phyloP scores from a whole-genome alignment of 176 grass and related monocot genomes.

The Panicum miliaceum region DNA sequence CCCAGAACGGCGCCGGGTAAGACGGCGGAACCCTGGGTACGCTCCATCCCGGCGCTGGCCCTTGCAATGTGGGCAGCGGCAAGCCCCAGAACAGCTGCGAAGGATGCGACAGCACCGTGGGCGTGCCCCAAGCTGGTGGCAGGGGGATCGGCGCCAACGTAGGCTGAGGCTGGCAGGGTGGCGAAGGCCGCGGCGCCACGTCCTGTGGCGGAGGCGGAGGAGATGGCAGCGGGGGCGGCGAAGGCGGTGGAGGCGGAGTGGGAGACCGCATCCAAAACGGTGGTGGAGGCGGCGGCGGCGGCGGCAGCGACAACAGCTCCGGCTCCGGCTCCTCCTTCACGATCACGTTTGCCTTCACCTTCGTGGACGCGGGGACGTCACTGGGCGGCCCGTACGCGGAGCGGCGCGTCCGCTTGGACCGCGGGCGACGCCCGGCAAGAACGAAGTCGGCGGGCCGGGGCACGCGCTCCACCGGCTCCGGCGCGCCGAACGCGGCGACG shows the following conservation, averaged over 20 bases:
- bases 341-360: neutral
- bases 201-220: neutral
- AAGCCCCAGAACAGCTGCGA: constrained; percentile 43
- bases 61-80: constrained; percentile 29
- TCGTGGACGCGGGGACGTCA: neutral
- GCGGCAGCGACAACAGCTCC: neutral
- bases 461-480: constrained; percentile 18
- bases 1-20: constrained; percentile 46
- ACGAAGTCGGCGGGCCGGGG: constrained; percentile 45
- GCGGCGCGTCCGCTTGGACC: constrained; percentile 48
- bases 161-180: neutral
- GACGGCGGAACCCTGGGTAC: constrained; percentile 7
- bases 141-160: neutral
- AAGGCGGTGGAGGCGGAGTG: constrained; percentile 24
- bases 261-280: constrained; percentile 33
- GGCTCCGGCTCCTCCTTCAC: constrained; percentile 10
- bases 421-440: constrained; percentile 36
- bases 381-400: constrained; percentile 26
- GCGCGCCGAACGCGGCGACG: constrained; percentile 35
- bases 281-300: constrained; percentile 28
- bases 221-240: neutral
- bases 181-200: neutral
- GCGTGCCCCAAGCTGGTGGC: constrained; percentile 7
- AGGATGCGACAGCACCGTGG: neutral
- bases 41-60: constrained; percentile 22